Evolutionary conservation across 331 rosid genomes (phyloP), one percentile per base, ranked within the genome.

Genomic region (Malus hybrid): DNA sequence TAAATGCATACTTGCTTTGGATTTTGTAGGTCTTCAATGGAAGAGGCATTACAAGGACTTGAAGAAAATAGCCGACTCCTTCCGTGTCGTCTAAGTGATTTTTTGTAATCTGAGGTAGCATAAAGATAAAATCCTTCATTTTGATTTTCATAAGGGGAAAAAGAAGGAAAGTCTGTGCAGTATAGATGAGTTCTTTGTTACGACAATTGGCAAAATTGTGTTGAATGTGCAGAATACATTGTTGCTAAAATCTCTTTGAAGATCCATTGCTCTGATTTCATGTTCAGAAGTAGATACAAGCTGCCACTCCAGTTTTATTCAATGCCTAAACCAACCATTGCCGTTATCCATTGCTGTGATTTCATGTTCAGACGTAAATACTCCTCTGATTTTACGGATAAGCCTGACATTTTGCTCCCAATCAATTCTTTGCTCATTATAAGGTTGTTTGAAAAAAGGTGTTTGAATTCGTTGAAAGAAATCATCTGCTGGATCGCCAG

Each of bases 21-120:
- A 70, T 65, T 70, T 88, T 86, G 88, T 75, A 94, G 99, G 99
- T 33, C 99, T 94, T 82, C 97, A 94, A 75, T 94, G 99, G 99
- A 94, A 94, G 88, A 88, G 95, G 82, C 87, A 91, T 88, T 91
- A 84, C 85, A 70, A 68, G 2, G 95, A 94, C 80, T 79, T 94
- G 84, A 91, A 90, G 82, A 88, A 76, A 87, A 91, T 94, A 72
- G 77, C 92, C 0, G 82, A 86, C 1, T 88, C 98, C 53, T 94
- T 94, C 56, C 91, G 90, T 14, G 88, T 91, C n/a, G 87, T 86
- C 68, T 91, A 79, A 87, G 57, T 72, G 64, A 70, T 6, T 58
- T 69, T 75, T 67, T 56, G 67, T 71, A 68, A 77, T 50, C 44
- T n/a, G 53, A 76, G 73, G 32, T 72, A 81, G 81, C 72, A 71